Base-by-base conservation (phyloP, 2,329 filamentous ascomycete species). In the Aspergillus sp. region DNA sequence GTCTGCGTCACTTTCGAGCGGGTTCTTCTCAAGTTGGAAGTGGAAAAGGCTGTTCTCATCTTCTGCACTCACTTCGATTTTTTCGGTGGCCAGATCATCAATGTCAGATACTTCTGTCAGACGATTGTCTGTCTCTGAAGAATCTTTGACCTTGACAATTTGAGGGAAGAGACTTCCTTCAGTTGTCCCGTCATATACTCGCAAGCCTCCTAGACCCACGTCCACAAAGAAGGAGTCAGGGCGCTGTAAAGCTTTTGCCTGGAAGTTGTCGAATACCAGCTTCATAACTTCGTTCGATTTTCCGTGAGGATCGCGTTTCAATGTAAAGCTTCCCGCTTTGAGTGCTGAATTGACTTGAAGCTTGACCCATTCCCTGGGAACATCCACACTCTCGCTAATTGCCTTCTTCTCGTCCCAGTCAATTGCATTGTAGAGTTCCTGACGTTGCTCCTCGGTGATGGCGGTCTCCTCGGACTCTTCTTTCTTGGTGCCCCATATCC, bases 331-430 rank as follows among this genome's bases (percentile, higher is more conserved):
- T 46, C 93, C 93, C 0, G 91, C 95, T 50, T 88, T 86, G n/a
- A 99, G 81, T 43, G 88, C 91, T 39, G 93, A 85, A 62, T 97
- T 90, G 39, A 98, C 74, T 62, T 96, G 88, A 65, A 97, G 76
- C 67, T 97, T 96, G 58, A 98, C 78, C 7, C 89, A 89, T 56
- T 99, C 93, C 42, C 88, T 82, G 0, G 94, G 94, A 29, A 90
- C 76, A 55, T 98, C 93, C 4, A 99, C 84, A 34, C 86, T 85
- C 53, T 95, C 90, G 0, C 89, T 78, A 33, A 98, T 77, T 2
- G 86, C 88, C 47, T 90, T 84, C 73, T 96, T 97, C 67, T 99
- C 93, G 50, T 98, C 88, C 84, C 91, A 99, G 58, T 97, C 93
- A 57, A 99, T 99, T 39, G 89, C 94, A 55, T 94, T 86, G 65